These are phyloP conservation scores for Trypanosoma scelopori DNA, from an alignment of 208 protist genomes.

Conservation along the genomic window DNA sequence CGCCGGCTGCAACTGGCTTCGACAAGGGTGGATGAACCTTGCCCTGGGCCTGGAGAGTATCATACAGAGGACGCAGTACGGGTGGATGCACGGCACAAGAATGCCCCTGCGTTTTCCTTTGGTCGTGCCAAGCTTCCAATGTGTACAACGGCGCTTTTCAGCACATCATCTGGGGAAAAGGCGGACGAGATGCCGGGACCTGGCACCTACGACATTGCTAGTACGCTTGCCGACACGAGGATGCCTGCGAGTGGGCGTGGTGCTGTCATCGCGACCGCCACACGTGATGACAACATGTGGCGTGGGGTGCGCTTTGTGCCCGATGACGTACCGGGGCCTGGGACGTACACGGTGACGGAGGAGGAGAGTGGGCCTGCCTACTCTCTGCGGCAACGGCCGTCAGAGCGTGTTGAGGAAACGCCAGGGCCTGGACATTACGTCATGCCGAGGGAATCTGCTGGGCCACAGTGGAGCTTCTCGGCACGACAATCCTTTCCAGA, in stretches of 20 bases:
- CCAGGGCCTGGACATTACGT: constrained; percentile 39
- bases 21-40: neutral
- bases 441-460: constrained; percentile 14
- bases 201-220: constrained; percentile 11
- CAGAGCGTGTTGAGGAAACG: neutral
- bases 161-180: constrained; percentile 10
- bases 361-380: constrained; percentile 22
- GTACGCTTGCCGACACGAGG: constrained; percentile 4
- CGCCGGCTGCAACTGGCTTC: constrained; percentile 11
- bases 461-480: constrained; percentile 34
- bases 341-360: constrained; percentile 17
- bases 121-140: constrained; percentile 14
- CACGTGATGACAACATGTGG: constrained; percentile 19
- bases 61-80: constrained; percentile 1
- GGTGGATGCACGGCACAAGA: constrained; percentile 25
- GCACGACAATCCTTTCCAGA: neutral
- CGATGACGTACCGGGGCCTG: constrained; percentile 32
- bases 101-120: constrained; percentile 28
- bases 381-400: constrained; percentile 25
- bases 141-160: constrained; percentile 1
- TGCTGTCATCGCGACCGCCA: constrained; percentile 18
- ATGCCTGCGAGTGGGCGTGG: constrained; percentile 8
- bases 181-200: constrained; percentile 25
- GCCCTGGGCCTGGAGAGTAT: constrained; percentile 28
- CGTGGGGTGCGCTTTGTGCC: constrained; percentile 21